Conservation (phyloP, 139 green algal species). For the Microglena sp. region DNA sequence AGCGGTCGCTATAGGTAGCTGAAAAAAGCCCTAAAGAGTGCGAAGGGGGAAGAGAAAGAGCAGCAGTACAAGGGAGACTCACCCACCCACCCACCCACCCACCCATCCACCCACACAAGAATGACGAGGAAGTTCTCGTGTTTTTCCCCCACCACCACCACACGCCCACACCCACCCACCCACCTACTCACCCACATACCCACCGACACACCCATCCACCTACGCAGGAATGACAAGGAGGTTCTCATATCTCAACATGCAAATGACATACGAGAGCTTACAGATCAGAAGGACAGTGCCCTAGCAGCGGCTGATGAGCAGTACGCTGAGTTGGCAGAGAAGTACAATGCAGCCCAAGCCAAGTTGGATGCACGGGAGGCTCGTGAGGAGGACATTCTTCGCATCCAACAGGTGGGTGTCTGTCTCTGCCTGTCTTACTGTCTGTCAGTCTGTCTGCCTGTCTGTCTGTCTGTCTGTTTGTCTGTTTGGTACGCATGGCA, state of each 20-base stretch:
- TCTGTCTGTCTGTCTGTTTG: neutral
- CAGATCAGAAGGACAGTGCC: neutral
- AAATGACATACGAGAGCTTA: neutral
- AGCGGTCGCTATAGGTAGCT: no score
- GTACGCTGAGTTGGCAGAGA: conserved; percentile 14
- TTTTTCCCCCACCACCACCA: no score
- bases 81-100: no score
- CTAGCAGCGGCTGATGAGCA: conserved; percentile 5
- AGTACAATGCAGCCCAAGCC: conserved; percentile 12
- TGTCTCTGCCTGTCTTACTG: neutral
- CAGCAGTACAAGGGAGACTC: no score
- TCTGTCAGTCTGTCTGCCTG: neutral
- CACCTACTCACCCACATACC: neutral
- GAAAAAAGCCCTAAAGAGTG: no score
- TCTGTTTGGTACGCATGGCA: neutral
- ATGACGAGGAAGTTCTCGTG: no score
- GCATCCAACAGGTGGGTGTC: conserved; percentile 13
- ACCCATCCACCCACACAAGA: no score
- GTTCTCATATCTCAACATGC: conserved; percentile 1
- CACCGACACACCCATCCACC: neutral
- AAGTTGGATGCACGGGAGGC: conserved; percentile 32
- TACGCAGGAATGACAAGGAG: conserved; percentile 10
- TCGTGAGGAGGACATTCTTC: conserved; percentile 37
- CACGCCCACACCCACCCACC: no score
- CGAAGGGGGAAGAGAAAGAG: no score